These are phyloP conservation scores for Aspergillus sp. DNA, from an alignment of 2,329 filamentous ascomycete species.

Conservation along the genomic window DNA sequence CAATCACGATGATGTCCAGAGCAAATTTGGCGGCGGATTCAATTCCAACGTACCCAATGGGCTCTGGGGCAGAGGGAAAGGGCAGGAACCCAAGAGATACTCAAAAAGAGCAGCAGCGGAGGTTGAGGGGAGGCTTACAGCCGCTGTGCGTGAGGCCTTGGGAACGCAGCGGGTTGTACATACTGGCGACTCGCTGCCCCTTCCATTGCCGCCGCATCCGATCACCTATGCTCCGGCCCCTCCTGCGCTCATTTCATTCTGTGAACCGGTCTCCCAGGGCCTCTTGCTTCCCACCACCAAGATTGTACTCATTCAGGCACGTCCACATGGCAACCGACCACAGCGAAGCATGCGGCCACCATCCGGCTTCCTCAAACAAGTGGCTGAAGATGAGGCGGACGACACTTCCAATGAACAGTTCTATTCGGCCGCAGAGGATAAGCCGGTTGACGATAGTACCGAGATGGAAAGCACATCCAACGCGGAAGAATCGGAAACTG, in stretches of 20 bases:
- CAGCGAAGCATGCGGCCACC: slow-evolving; percentile 48
- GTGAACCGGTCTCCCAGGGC: slow-evolving; percentile 91
- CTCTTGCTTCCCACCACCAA: slow-evolving; percentile 73
- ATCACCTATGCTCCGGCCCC: slow-evolving; percentile 82
- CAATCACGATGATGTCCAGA: slow-evolving; percentile 78
- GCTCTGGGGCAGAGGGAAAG: slow-evolving; percentile 35
- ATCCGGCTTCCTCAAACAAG: slow-evolving; percentile 59
- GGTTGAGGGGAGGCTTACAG: slow-evolving; percentile 60
- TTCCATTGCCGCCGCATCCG: slow-evolving; percentile 75
- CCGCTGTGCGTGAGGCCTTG: slow-evolving; percentile 72
- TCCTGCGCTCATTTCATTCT: slow-evolving; percentile 85
- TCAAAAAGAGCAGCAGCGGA: slow-evolving; percentile 36
- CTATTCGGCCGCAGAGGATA: slow-evolving; percentile 86
- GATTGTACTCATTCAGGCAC: slow-evolving; percentile 69
- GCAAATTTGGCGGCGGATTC: slow-evolving; percentile 71
- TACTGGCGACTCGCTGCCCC: slow-evolving; percentile 75
- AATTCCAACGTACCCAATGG: slow-evolving; percentile 42
- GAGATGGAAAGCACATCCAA: slow-evolving; percentile 56
- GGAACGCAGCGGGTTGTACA: slow-evolving; percentile 75
- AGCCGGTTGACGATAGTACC: slow-evolving; percentile 44
- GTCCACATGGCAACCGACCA: slow-evolving; percentile 40
- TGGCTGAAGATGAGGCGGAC: slow-evolving; percentile 63
- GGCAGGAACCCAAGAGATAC: slow-evolving; percentile 30
- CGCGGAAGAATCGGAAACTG: slow-evolving; percentile 63
- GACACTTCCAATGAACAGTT: slow-evolving; percentile 89